Conservation (phyloP, 768 basidiomycete species). For the Lactarius vividus region DNA sequence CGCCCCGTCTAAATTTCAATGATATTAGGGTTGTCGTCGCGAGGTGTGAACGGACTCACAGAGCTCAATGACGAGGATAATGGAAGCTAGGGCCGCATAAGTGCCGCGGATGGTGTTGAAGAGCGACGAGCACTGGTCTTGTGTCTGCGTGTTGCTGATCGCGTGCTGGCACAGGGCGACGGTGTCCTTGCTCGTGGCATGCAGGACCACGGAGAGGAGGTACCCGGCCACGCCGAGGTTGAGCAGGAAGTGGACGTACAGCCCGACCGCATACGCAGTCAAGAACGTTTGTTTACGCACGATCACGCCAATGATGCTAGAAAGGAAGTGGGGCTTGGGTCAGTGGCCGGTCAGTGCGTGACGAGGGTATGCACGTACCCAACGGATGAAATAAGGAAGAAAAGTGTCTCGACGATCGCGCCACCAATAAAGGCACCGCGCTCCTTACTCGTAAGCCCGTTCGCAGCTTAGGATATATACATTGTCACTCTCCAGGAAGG, state of each 20-base stretch:
- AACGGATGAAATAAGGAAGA: constrained; percentile 52
- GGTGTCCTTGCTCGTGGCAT: constrained; percentile 44
- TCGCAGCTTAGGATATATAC: constrained; percentile 25
- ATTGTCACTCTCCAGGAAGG: constrained; percentile 32
- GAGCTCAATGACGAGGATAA: constrained; percentile 51
- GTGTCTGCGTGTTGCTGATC: constrained; percentile 40
- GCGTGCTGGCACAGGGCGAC: constrained; percentile 46
- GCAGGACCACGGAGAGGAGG: constrained; percentile 49
- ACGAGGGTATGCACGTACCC: constrained; percentile 42
- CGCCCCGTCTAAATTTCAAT: constrained; percentile 18
- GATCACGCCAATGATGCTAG: constrained; percentile 60
- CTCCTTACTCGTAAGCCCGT: constrained; percentile 33
- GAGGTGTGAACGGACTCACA: constrained; percentile 43
- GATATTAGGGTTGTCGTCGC: background rate
- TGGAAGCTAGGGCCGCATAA: constrained; percentile 44
- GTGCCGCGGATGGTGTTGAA: constrained; percentile 44
- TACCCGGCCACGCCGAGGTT: constrained; percentile 52
- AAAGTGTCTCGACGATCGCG: constrained; percentile 51
- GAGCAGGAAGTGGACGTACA: constrained; percentile 56
- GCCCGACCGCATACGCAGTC: constrained; percentile 52
- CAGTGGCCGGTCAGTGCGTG: background rate
- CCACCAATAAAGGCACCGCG: constrained; percentile 46
- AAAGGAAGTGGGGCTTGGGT: background rate
- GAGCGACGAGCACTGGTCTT: constrained; percentile 46
- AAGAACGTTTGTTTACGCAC: constrained; percentile 61